Conservation (phyloP, 441 rosid species). For the Dalechampia spathulata region DNA sequence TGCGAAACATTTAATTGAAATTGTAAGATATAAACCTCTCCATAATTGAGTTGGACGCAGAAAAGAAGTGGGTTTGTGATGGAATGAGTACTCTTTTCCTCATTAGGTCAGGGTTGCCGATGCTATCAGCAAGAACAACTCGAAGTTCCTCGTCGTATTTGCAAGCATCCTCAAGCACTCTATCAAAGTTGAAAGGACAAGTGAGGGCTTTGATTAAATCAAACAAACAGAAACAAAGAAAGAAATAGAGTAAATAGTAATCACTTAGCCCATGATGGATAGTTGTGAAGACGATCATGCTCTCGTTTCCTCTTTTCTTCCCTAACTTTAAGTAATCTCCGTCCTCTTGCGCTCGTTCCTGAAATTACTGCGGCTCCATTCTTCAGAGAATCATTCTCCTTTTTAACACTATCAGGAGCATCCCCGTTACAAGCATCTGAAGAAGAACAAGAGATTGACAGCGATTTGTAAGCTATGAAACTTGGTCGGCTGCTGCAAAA, state of each 20-base stretch:
- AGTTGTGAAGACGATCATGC: constrained; percentile 58
- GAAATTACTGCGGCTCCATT: constrained; percentile 26
- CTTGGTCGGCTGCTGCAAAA: too few relatives aligned
- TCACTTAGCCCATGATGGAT: constrained; percentile 91
- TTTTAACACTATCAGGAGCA: background rate
- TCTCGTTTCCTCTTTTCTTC: constrained; percentile 89
- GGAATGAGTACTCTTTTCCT: constrained; percentile 48
- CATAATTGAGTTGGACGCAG: too few relatives aligned
- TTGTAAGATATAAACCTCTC: too few relatives aligned
- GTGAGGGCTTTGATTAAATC: constrained; percentile 12
- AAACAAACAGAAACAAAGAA: constrained; percentile 15
- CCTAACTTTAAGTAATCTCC: constrained; percentile 66
- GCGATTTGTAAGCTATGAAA: background rate
- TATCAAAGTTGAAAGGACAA: constrained; percentile 9
- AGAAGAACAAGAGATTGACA: background rate
- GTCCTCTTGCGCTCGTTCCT: constrained; percentile 82
- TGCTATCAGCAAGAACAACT: constrained; percentile 86
- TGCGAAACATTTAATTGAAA: constrained; percentile 8
- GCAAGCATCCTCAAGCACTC: constrained; percentile 81
- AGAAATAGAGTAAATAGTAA: background rate
- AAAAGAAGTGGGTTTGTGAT: background rate
- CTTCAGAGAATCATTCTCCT: too few relatives aligned
- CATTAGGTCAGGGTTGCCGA: constrained; percentile 90
- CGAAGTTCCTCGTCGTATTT: constrained; percentile 79
- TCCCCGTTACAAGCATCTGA: background rate